Evolutionary conservation across 108 stramenopile species (phyloP), one percentile per base, ranked within the genome.

Genomic region (Tribonema minus): DNA sequence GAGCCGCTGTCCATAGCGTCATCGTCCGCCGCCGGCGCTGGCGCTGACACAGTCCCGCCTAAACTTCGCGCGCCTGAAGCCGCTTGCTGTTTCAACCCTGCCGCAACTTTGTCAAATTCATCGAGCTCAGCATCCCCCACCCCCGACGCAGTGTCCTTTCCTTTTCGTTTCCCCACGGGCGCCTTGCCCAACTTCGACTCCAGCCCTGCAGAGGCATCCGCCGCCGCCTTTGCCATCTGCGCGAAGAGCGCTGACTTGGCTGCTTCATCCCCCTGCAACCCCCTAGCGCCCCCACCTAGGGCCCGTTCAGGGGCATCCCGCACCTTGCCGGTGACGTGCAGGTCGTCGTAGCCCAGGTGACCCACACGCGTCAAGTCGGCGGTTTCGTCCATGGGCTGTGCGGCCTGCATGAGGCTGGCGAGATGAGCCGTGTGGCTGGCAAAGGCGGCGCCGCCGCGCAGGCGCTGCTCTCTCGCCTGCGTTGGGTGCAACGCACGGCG

Each of bases 281-380:
- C 46, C 46, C 46, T 9, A 9, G 15, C 20, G 15, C 46, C 46
- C 20, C 20, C 15, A 9, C 20, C 15, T 20, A 15, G 46, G 15
- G 9, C 15, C 46, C 20, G 46, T 54, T 54, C 46, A 54, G 46
- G 20, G 9, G 46, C 46, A 15, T 54, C 46, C 9, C 46, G 46
- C 46, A 54, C 46, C 20, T 20, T 54, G 46, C 46, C 46, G 9
- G 66, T 79, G 29, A 79, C 66, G 59, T 79, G 77, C 0, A 79
- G 77, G 39, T 79, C 77, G 61, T 79, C 77, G 59, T 79, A 79
- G 20, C 66, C 77, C 27, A 79, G 77, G 77, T 79, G 77, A 26
- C 66, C 66, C 26, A 75, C 74, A n/a, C n/a, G n/a, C n/a, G n/a
- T n/a, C n/a, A n/a, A n/a, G n/a, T n/a, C n/a, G n/a, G n/a, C n/a